Evolutionary conservation across 2,329 filamentous ascomycete genomes (phyloP).

Genomic region (Nothopassalora personata): DNA sequence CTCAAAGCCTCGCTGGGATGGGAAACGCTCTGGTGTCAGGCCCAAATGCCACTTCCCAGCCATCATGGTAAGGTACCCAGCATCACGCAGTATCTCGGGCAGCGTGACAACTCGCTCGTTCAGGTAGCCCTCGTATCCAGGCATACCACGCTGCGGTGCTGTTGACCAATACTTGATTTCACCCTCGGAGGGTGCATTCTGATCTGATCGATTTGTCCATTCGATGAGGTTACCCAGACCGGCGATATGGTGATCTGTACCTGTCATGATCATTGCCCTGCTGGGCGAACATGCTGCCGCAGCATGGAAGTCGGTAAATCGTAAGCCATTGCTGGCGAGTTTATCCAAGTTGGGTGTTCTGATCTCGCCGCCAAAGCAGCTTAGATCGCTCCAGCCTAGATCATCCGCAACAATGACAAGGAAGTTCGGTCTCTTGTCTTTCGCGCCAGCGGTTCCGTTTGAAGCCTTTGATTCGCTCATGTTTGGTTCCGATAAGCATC

Average conservation of each 20-base stretch:
- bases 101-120: constrained; percentile 56
- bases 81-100: constrained; percentile 54
- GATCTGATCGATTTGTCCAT: constrained; percentile 52
- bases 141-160: constrained; percentile 52
- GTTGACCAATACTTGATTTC: constrained; percentile 42
- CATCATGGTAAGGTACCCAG: constrained; percentile 57
- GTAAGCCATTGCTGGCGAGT: constrained; percentile 43
- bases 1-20: constrained; percentile 55
- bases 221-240: constrained; percentile 56
- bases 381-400: constrained; percentile 45
- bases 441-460: constrained; percentile 26
- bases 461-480: constrained; percentile 30
- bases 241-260: constrained; percentile 57
- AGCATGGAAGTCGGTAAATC: constrained; percentile 61
- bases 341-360: constrained; percentile 56
- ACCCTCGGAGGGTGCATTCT: constrained; percentile 49
- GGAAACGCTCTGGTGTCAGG: constrained; percentile 52
- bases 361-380: constrained; percentile 57
- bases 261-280: constrained; percentile 61
- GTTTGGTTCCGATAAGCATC: constrained; percentile 25
- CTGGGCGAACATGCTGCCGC: constrained; percentile 62
- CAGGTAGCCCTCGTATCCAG: constrained; percentile 60
- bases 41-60: constrained; percentile 61
- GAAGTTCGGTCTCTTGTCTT: constrained; percentile 52
- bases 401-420: constrained; percentile 45